A percentile compares a stretch with the other conserved stretches of the same genome.
These are phyloP conservation scores for Pisolithus sp. DNA, from an alignment of 768 basidiomycete species.

Conservation along the genomic window DNA sequence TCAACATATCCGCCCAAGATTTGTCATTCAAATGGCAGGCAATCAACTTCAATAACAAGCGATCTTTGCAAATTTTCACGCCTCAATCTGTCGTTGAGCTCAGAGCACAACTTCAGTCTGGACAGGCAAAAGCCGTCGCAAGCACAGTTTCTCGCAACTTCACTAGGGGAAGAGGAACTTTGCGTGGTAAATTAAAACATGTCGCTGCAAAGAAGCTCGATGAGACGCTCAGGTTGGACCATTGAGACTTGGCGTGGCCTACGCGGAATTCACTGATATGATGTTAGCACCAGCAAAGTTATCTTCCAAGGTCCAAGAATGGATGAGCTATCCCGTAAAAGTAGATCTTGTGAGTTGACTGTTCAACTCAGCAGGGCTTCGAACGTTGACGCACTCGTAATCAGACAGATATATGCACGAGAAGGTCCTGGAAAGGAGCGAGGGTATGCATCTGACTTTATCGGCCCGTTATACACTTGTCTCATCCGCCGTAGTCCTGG, in stretches of 20 bases:
- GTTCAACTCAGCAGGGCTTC: not conserved
- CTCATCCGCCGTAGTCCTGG: conserved; percentile 50
- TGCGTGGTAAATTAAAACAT: not conserved
- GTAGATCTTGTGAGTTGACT: conserved; percentile 50
- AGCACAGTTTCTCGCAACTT: conserved; percentile 25
- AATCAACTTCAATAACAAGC: conserved; percentile 24
- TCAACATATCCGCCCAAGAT: conserved; percentile 44
- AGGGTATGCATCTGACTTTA: conserved; percentile 42
- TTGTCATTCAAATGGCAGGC: conserved; percentile 72
- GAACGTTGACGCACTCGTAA: conserved; percentile 1
- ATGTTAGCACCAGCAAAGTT: conserved; percentile 25
- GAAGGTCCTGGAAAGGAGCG: conserved; percentile 76
- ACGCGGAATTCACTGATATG: conserved; percentile 9
- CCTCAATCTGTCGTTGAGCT: conserved; percentile 40
- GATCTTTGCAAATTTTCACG: conserved; percentile 41
- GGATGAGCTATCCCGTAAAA: conserved; percentile 30
- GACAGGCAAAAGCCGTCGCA: conserved; percentile 19
- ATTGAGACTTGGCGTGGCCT: conserved; percentile 9
- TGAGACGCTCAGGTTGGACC: conserved; percentile 11
- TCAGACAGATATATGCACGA: conserved; percentile 93
- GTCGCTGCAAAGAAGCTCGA: conserved; percentile 5
- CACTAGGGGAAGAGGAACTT: conserved; percentile 9
- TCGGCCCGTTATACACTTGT: not conserved
- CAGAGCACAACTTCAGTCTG: conserved; percentile 40
- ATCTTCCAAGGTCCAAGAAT: conserved; percentile 24